phyloP scores from a whole-genome alignment of 768 basidiomycete species.

The Auricularia heimuer region DNA sequence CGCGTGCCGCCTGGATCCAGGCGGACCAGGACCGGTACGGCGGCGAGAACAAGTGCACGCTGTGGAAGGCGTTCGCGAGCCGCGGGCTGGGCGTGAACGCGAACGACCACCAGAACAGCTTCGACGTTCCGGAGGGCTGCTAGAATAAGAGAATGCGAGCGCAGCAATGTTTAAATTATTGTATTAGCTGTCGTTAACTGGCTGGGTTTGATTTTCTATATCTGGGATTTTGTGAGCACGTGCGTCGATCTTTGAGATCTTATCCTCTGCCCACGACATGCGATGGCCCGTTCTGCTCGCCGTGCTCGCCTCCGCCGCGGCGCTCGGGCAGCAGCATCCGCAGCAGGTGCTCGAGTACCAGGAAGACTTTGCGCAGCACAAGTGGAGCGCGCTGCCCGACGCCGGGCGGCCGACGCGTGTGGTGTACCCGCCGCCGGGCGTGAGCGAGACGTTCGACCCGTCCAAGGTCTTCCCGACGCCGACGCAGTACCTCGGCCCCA shows the following conservation, averaged over 20 bases:
- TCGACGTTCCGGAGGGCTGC: slow-evolving; percentile 16
- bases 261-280: too few species aligned
- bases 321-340: too few species aligned
- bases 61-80: slow-evolving; percentile 39
- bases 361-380: neutral
- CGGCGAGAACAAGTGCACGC: slow-evolving; percentile 34
- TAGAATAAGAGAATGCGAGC: neutral
- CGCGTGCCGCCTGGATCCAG: slow-evolving; percentile 14
- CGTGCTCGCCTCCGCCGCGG: too few species aligned
- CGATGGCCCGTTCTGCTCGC: too few species aligned
- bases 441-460: neutral
- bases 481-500: neutral
- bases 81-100: slow-evolving; percentile 38
- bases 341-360: neutral
- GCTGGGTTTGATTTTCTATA: too few species aligned
- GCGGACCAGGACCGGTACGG: slow-evolving; percentile 39
- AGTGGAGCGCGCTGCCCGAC: neutral
- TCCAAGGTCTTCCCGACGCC: neutral
- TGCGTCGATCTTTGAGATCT: too few species aligned
- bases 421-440: neutral
- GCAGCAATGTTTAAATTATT: too few species aligned
- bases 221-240: too few species aligned
- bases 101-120: slow-evolving; percentile 22
- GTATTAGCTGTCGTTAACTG: too few species aligned
- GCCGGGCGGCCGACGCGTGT: neutral